phyloP scores from a whole-genome alignment of 2,329 filamentous ascomycete genomes.

The Saccharata proteae region DNA sequence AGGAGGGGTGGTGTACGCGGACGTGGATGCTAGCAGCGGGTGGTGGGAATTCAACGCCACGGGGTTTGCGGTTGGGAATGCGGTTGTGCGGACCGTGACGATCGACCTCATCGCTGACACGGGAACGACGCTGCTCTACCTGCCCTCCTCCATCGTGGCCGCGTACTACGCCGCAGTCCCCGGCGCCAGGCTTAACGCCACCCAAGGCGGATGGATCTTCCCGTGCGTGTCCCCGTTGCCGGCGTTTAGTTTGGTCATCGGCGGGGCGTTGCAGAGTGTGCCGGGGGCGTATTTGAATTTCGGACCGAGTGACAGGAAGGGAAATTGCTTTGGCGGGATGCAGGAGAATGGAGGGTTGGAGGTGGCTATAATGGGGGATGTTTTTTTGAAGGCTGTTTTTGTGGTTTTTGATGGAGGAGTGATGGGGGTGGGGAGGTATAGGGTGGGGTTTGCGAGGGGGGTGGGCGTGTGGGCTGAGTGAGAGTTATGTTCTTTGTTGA shows the following conservation, averaged over 20 bases:
- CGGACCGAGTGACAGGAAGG: conserved; percentile 26
- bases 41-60: conserved; percentile 51
- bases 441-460: conserved; percentile 21
- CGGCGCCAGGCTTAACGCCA: conserved; percentile 36
- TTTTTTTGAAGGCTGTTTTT: conserved; percentile 68
- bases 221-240: conserved; percentile 39
- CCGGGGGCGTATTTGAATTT: conserved; percentile 46
- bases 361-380: conserved; percentile 61
- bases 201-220: conserved; percentile 45
- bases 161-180: conserved; percentile 49
- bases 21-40: conserved; percentile 42
- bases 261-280: conserved; percentile 36
- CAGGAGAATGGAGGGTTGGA: conserved; percentile 49
- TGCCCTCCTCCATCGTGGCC: conserved; percentile 40
- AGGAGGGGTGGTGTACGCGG: conserved; percentile 46
- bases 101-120: conserved; percentile 55
- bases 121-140: conserved; percentile 54
- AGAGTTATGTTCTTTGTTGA: too few relatives aligned
- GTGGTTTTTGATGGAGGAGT: conserved; percentile 62
- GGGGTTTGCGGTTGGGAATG: conserved; percentile 43
- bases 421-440: conserved; percentile 24
- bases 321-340: conserved; percentile 61
- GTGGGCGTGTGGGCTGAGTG: too few relatives aligned
- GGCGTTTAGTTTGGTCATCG: conserved; percentile 41
- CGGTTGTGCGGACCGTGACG: conserved; percentile 22